Base-by-base conservation (phyloP, 768 basidiomycete genomes). In the Phaeotremella skinneri region DNA sequence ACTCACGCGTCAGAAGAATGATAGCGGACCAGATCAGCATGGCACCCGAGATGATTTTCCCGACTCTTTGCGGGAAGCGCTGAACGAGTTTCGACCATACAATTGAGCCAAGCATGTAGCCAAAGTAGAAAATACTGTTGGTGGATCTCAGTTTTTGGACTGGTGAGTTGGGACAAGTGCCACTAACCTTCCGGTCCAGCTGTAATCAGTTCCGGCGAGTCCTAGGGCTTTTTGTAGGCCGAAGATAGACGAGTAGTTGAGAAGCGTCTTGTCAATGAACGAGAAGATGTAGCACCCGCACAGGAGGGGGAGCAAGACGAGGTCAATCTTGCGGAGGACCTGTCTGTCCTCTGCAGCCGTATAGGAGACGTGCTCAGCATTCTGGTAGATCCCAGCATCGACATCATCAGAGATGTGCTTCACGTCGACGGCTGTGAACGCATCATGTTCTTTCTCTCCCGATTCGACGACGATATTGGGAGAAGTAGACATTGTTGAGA, bases 261-360 rank as follows among this genome's bases (percentile, higher is more conserved):
- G 21, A 13, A 45, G 21, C 6, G 43, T 45, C 21, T 45, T 45
- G 43, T 45, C 43, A 21, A 45, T 45, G 43, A 45, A 45, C 23
- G 54, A 45, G 42, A 55, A 55, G 54, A 55, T 48, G 27, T 55
- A 55, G 31, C 54, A 55, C 25, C 54, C 54, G n/a, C 27, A 29
- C 13, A 55, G 54, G 9, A 55, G 42, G 16, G 43, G 43, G 13
- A 55, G 26, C 9, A 55, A 29, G 42, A 55, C 47, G 23, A 55
- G 29, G 29, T 55, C 54, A 42, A 55, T 55, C 26, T 55, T 55
- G 20, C 54, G 43, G 11, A 45, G 25, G 6, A 55, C 54, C n/a
- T 2, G 7, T 26, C 26, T 11, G 26, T 29, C 54, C 31, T 55
- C 54, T 49, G 47, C 39, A 26, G 43, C 13, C 11, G 43, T 45